Evolutionary conservation across 768 basidiomycete genomes (phyloP), one percentile per base, ranked within the genome.

Genomic region (Gymnopilus junonius): DNA sequence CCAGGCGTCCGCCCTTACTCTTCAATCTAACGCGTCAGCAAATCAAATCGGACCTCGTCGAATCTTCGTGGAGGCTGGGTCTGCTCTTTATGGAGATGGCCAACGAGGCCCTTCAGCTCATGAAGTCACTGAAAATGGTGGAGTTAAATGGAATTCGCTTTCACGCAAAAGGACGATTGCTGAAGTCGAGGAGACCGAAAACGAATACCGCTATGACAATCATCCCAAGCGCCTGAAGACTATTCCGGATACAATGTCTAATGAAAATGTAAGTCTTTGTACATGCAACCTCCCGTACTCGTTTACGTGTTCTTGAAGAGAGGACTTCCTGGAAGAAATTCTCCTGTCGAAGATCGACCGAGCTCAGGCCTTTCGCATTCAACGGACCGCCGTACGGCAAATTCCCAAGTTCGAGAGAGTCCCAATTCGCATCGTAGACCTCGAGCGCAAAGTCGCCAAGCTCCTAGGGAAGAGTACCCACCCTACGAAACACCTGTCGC

Each of bases 151-250:
- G 21, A 40, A 29, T 20, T 8, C 27, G 5, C 63, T 29, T 39
- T 37, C 35, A 17, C 57, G 50, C 46, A 63, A 66, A 48, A 45
- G 70, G 35, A 27, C 40, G 7, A 64, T 69, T 20, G 67, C 66
- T 0, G 54, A 66, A 12, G 59, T 50, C 5, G 70, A 71, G 1
- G 62, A 68, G 6, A 61, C 60, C 20, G 67, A 65, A 17, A 50
- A 54, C n/a, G 60, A 43, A 5, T 55, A 56, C 31, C 35, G 34
- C 20, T 60, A 66, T 25, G 61, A 48, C 21, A 55, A 55, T n/a
- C 67, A 58, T 8, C 39, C 61, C 20, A 69, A 71, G 45, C 70
- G 71, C 29, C 55, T 58, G 48, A 72, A 69, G 35, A 43, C 40
- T 17, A 46, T 57, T 20, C 59, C 59, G 31, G 46, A 42, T 15